Base-by-base conservation (phyloP, 345 rosid species). In the Chamaenerion angustifolium region DNA sequence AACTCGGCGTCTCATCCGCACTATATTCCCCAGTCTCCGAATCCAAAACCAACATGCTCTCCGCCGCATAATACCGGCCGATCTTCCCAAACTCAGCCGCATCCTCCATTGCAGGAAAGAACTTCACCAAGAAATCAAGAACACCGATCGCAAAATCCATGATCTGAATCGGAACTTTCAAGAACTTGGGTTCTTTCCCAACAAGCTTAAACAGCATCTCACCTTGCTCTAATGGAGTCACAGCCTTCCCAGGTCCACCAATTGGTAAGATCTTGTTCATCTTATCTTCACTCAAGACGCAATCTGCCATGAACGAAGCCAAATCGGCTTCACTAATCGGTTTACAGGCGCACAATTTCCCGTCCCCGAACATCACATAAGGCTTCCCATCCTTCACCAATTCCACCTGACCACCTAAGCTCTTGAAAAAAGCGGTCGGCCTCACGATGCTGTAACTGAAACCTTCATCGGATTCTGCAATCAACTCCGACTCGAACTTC, bases 11-110 rank as follows among this genome's bases (percentile, higher is more conserved):
- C 71, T 71, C 69, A 63, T 86, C 95, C 6, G 82, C 83, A 49
- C 78, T 79, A 51, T 86, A 90, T 35, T 83, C 83, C 16, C 98
- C 92, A 0, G 88, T 86, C 62, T 77, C 88, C 0, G 84, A 81
- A 71, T 90, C 95, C 69, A 79, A 68, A 58, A 86, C 8, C 76
- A 90, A 56, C 94, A 86, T 86, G 65, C 98, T 90, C 72, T 90
- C 98, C 1, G 85, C 95, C 2, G 98, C 95, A 49, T 90, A 90
- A 42, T 86, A 90, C 74, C 94, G 79, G 43, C 94, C 95, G 1
- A 90, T 90, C 67, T 85, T 90, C 52, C 98, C 98, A 62, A 71
- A 90, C 79, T 90, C 98, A 0, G 95, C 98, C 6, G 94, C 92
- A 27, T 90, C 98, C 68, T 76, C 92, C 76, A 86, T 53, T 0